phyloP scores from a whole-genome alignment of 2,329 filamentous ascomycete species.

The Coleophoma cylindrospora region DNA sequence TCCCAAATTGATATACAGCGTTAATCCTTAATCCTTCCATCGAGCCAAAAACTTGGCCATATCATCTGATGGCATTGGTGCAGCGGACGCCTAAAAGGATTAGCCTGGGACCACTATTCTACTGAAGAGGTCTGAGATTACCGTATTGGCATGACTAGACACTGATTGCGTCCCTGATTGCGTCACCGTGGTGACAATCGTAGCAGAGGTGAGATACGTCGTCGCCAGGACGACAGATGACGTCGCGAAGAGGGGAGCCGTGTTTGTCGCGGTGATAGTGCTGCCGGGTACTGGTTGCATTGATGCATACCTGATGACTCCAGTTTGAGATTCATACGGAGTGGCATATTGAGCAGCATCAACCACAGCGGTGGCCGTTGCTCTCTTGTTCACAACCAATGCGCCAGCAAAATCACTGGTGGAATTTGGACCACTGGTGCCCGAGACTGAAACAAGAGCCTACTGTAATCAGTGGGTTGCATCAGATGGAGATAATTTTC shows the following conservation, averaged over 20 bases:
- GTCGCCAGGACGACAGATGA: constrained; percentile 28
- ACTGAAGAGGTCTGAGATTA: constrained; percentile 13
- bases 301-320: constrained; percentile 31
- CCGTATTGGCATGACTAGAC: constrained; percentile 30
- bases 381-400: neutral
- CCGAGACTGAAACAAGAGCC: constrained; percentile 28
- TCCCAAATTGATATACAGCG: neutral
- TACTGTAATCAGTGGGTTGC: neutral
- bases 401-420: too few species aligned
- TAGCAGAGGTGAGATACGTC: constrained; percentile 24
- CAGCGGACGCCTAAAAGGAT: constrained; percentile 17
- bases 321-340: constrained; percentile 30
- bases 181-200: constrained; percentile 28
- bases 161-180: constrained; percentile 27
- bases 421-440: constrained; percentile 28
- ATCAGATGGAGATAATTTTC: too few species aligned
- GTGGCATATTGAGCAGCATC: constrained; percentile 15
- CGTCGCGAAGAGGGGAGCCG: constrained; percentile 29
- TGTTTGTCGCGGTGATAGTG: constrained; percentile 30
- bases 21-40: constrained; percentile 28
- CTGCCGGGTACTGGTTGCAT: constrained; percentile 33
- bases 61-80: constrained; percentile 26
- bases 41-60: constrained; percentile 31
- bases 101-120: too few species aligned
- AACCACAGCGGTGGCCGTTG: constrained; percentile 14